A percentile compares a stretch with the other conserved stretches of the same genome.
These are phyloP conservation scores for Diaporthe vexans DNA, from an alignment of 2,329 filamentous ascomycete genomes.

Conservation along the genomic window DNA sequence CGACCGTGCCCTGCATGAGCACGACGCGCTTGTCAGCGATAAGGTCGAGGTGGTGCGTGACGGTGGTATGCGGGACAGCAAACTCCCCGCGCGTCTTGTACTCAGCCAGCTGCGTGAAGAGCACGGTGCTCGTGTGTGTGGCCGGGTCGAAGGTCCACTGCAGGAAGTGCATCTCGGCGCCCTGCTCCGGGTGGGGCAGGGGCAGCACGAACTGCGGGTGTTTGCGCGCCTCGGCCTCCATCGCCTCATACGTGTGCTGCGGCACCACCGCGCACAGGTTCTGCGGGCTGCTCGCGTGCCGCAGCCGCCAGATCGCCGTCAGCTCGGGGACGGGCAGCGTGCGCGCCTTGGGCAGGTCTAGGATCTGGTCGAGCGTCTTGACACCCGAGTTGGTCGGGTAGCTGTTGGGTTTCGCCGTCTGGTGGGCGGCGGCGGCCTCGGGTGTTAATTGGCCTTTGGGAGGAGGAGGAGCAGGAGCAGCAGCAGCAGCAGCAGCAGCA, in stretches of 20 bases:
- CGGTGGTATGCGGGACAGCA: conserved; percentile 90
- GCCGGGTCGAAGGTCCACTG: conserved; percentile 91
- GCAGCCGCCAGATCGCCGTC: conserved; percentile 89
- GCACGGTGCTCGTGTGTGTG: conserved; percentile 77
- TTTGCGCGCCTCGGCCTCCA: conserved; percentile 77
- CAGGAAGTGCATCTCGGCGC: conserved; percentile 94
- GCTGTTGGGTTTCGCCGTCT: conserved; percentile 43
- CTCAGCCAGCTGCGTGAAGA: conserved; percentile 95
- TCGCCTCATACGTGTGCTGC: conserved; percentile 77
- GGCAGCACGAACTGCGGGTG: conserved; percentile 94
- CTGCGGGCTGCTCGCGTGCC: conserved; percentile 79
- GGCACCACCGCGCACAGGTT: conserved; percentile 90
- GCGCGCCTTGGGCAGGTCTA: conserved; percentile 85
- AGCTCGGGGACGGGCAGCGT: conserved; percentile 85
- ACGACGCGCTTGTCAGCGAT: conserved; percentile 81
- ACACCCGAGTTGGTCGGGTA: conserved; percentile 49
- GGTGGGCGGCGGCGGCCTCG: conserved; percentile 50
- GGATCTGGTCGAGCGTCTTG: conserved; percentile 65
- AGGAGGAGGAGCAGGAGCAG: neutral
- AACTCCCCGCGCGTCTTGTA: conserved; percentile 93
- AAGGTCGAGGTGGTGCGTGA: conserved; percentile 92
- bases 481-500: neutral
- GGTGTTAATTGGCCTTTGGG: conserved; percentile 43
- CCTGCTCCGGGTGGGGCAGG: conserved; percentile 76
- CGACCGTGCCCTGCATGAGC: conserved; percentile 85